A percentile compares a stretch with the other conserved stretches of the same genome.
phyloP scores from a whole-genome alignment of 805 yeast genomes.

The Ogataea zsoltii region DNA sequence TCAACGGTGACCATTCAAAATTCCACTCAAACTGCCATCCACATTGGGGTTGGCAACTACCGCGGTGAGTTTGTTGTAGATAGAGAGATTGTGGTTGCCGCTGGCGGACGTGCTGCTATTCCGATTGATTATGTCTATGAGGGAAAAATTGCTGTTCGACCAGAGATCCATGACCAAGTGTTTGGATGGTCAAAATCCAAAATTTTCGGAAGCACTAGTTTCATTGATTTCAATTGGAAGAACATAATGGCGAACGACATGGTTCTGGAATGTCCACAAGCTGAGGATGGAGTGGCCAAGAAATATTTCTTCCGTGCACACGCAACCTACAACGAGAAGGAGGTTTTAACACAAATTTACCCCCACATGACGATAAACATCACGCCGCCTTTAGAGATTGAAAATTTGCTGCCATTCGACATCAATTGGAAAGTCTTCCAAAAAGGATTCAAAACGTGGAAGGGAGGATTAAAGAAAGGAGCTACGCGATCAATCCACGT shows the following conservation, averaged over 20 bases:
- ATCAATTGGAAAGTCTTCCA: constrained; percentile 74
- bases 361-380: constrained; percentile 81
- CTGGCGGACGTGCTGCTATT: constrained; percentile 62
- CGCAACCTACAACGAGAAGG: constrained; percentile 62
- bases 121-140: constrained; percentile 72
- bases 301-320: constrained; percentile 66
- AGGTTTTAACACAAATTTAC: constrained; percentile 70
- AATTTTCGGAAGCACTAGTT: constrained; percentile 17
- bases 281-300: constrained; percentile 35
- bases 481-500: constrained; percentile 74
- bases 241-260: constrained; percentile 48
- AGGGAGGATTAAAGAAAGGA: constrained; percentile 61
- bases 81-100: constrained; percentile 43
- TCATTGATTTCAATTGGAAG: constrained; percentile 58
- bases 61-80: constrained; percentile 32
- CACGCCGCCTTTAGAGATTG: constrained; percentile 84
- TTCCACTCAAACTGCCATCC: constrained; percentile 60
- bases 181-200: constrained; percentile 69
- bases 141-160: constrained; percentile 60
- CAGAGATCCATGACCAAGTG: constrained; percentile 48
- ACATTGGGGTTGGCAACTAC: constrained; percentile 38
- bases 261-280: constrained; percentile 61
- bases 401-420: constrained; percentile 83
- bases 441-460: constrained; percentile 70
- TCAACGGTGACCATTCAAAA: constrained; percentile 76